Percentiles rank a stretch among this genome's conserved stretches.
Conservation (phyloP, 371 early-diverging fungal genomes). For the Lichtheimia hyalospora region DNA sequence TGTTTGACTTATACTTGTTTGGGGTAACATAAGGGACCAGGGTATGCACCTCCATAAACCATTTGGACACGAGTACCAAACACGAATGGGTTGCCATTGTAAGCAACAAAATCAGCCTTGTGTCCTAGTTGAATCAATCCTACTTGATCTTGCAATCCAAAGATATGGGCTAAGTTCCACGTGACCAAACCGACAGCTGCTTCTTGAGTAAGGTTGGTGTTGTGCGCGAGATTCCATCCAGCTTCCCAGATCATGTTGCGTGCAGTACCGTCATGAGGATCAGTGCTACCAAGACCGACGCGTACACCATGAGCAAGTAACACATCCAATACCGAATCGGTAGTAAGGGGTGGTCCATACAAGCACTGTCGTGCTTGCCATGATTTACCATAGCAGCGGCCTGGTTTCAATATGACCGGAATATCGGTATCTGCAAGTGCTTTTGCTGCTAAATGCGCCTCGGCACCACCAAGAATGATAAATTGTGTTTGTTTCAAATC, state of each 20-base stretch:
- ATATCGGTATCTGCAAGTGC: slow-evolving; percentile 53
- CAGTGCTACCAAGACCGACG: slow-evolving; percentile 60
- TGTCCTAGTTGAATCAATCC: slow-evolving; percentile 24
- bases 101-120: slow-evolving; percentile 46
- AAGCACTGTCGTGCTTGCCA: slow-evolving; percentile 72
- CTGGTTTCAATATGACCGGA: slow-evolving; percentile 68
- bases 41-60: slow-evolving; percentile 52
- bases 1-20: slow-evolving; percentile 9
- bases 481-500: slow-evolving; percentile 41
- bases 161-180: slow-evolving; percentile 71
- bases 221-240: slow-evolving; percentile 49
- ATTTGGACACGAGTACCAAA: slow-evolving; percentile 53
- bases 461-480: slow-evolving; percentile 66
- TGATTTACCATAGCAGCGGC: slow-evolving; percentile 62
- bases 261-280: slow-evolving; percentile 57
- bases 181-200: slow-evolving; percentile 74
- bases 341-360: slow-evolving; percentile 54
- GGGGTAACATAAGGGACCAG: slow-evolving; percentile 38
- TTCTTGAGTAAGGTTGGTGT: slow-evolving; percentile 30
- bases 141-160: slow-evolving; percentile 25
- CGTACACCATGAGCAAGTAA: slow-evolving; percentile 59
- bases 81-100: slow-evolving; percentile 55
- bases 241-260: slow-evolving; percentile 78
- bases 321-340: slow-evolving; percentile 56
- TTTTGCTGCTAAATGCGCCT: slow-evolving; percentile 68